Evolutionary conservation across 805 yeast genomes (phyloP), one percentile per base, ranked within the genome.

Genomic region (Metschnikowia colocasiae): DNA sequence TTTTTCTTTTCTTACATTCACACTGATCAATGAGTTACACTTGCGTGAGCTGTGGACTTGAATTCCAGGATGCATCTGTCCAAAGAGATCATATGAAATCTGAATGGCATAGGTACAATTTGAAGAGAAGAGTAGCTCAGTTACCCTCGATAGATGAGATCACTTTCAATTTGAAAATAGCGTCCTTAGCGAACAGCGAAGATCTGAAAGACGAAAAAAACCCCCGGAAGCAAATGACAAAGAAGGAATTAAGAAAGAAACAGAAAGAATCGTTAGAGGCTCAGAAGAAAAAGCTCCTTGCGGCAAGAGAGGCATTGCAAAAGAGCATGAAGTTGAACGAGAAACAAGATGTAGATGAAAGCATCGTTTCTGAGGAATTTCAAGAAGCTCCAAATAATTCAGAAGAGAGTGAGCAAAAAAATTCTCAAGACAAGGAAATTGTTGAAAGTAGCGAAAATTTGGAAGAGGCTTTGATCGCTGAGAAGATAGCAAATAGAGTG

Each of bases 211-310:
- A 55, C 49, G 52, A 43, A 13, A 36, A 22, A n/a, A 44, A 42
- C 16, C 26, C 40, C n/a, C 48, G 33, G 16, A 62, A 63, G 44
- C 69, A 64, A 43, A 32, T 65, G n/a, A 67, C 77, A 9, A 78
- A 78, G 64, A 78, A 75, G 49, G 82, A 78, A 47, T 67, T 65
- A 46, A 70, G 82, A 58, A 69, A 75, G 53, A 70, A 65, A 53
- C 78, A 77, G 38, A 76, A 73, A 54, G 82, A 77, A 53, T 79
- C 69, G 3, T 59, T 79, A 26, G 59, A 69, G 16, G 79, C 72
- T 50, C 76, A 76, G 61, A 78, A 75, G 59, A 67, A 68, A 44
- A 69, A 73, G 50, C 66, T 79, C 23, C 63, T 79, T 6, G 52
- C 53, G 15, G 62, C 57, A 19, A 54, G 54, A 33, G 59, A 47